A percentile compares a stretch with the other conserved stretches of the same genome.
These are phyloP conservation scores for Auricularia sp. DNA, from an alignment of 768 basidiomycete genomes.

Conservation along the genomic window DNA sequence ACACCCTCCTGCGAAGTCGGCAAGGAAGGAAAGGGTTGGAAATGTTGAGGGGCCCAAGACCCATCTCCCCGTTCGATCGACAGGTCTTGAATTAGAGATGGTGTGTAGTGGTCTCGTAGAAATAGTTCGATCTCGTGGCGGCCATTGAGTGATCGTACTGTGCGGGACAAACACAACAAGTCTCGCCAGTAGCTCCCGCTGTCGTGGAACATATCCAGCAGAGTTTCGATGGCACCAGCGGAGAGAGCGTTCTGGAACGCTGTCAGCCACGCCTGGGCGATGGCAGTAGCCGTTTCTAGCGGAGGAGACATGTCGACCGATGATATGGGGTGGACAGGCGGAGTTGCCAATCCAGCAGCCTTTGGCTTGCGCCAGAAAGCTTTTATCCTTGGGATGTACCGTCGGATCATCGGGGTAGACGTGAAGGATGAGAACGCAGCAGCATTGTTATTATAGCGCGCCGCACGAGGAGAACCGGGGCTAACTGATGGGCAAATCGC, in stretches of 20 bases:
- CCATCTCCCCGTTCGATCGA: conserved; percentile 9
- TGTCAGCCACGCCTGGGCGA: not conserved
- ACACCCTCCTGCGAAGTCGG: conserved; percentile 18
- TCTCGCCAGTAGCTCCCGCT: conserved; percentile 18
- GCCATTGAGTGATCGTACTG: conserved; percentile 27
- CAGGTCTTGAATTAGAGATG: not conserved
- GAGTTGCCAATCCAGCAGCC: too few relatives aligned
- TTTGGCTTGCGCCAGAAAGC: not conserved
- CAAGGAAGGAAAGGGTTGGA: conserved; percentile 10
- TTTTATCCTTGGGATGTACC: not conserved
- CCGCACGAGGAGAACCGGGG: too few relatives aligned
- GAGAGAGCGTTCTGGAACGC: not conserved
- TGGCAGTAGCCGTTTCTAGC: not conserved
- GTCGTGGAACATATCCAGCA: not conserved
- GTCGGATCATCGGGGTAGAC: not conserved
- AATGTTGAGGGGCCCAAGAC: conserved; percentile 10
- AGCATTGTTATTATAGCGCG: too few relatives aligned
- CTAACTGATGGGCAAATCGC: too few relatives aligned
- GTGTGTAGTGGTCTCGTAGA: conserved; percentile 14
- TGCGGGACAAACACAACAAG: conserved; percentile 33
- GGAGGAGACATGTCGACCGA: not conserved
- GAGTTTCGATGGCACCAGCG: not conserved
- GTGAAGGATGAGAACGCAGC: not conserved
- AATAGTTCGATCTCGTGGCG: conserved; percentile 24
- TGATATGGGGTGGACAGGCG: not conserved